Conservation (phyloP, 305 asterid genomes). For the Fraxinus nigra region DNA sequence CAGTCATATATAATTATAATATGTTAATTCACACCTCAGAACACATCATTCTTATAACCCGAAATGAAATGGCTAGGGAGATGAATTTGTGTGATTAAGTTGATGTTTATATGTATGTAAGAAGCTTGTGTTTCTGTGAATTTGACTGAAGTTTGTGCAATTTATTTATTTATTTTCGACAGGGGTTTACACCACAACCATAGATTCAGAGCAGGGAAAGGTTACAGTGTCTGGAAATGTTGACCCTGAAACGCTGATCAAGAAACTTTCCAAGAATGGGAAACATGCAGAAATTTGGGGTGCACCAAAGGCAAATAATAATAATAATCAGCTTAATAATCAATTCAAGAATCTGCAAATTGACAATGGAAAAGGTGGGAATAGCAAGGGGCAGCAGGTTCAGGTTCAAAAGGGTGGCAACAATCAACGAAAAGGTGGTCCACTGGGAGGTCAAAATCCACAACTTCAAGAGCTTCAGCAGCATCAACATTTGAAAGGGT, state of each 20-base stretch:
- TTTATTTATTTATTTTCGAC: not conserved
- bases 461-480: constrained; percentile 30
- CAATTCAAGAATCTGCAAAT: constrained; percentile 68
- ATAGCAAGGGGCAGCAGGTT: constrained; percentile 38
- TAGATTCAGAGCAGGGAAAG: constrained; percentile 66
- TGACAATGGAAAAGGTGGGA: constrained; percentile 53
- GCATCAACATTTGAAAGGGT: constrained; percentile 59
- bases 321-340: constrained; percentile 36
- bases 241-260: constrained; percentile 55
- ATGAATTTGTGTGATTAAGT: too few relatives aligned
- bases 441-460: constrained; percentile 31
- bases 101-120: too few relatives aligned
- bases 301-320: constrained; percentile 38
- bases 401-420: constrained; percentile 38
- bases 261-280: constrained; percentile 60
- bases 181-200: constrained; percentile 58
- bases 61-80: too few relatives aligned
- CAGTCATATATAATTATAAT: not conserved
- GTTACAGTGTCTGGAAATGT: constrained; percentile 71
- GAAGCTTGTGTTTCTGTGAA: not conserved
- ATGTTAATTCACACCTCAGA: not conserved
- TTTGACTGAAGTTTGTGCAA: not conserved
- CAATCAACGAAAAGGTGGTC: constrained; percentile 47
- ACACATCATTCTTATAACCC: too few relatives aligned
- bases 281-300: constrained; percentile 68